A percentile compares a stretch with the other conserved stretches of the same genome.
Evolutionary conservation across 768 basidiomycete genomes (phyloP).

Genomic region (Lactifluus pinguis): DNA sequence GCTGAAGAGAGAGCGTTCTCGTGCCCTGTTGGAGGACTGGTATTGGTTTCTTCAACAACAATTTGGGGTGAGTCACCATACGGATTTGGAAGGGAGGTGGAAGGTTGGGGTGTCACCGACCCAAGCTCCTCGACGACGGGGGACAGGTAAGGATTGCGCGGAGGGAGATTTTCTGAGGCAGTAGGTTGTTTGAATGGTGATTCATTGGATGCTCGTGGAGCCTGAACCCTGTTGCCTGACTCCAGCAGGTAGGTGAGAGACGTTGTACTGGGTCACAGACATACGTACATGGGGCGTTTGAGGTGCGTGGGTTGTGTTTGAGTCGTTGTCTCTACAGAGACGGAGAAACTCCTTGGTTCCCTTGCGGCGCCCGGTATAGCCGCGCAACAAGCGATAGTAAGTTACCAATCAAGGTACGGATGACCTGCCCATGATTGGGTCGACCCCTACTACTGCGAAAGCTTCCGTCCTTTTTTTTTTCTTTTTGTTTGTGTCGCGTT

Average conservation of each 20-base stretch:
- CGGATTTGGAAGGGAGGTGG: constrained; percentile 8
- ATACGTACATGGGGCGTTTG: not conserved
- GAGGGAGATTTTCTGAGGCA: not conserved
- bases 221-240: constrained; percentile 10
- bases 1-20: constrained; percentile 32
- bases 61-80: constrained; percentile 20
- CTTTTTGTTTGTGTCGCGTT: no score
- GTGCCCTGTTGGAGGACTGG: constrained; percentile 1
- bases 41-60: constrained; percentile 19
- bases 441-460: no score
- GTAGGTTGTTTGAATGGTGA: constrained; percentile 7
- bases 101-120: not conserved
- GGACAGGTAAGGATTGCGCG: constrained; percentile 6
- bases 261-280: not conserved
- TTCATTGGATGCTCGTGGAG: constrained; percentile 12
- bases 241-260: not conserved
- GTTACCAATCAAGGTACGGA: no score
- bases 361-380: constrained; percentile 28
- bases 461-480: no score
- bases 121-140: constrained; percentile 13
- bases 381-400: constrained; percentile 45
- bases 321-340: constrained; percentile 27
- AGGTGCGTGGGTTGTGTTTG: constrained; percentile 1
- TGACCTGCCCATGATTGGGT: no score
- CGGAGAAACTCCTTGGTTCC: constrained; percentile 10